A percentile compares a stretch with the other conserved stretches of the same genome.
Conservation (phyloP, 2,329 filamentous ascomycete genomes). For the Didymella keratinophila region DNA sequence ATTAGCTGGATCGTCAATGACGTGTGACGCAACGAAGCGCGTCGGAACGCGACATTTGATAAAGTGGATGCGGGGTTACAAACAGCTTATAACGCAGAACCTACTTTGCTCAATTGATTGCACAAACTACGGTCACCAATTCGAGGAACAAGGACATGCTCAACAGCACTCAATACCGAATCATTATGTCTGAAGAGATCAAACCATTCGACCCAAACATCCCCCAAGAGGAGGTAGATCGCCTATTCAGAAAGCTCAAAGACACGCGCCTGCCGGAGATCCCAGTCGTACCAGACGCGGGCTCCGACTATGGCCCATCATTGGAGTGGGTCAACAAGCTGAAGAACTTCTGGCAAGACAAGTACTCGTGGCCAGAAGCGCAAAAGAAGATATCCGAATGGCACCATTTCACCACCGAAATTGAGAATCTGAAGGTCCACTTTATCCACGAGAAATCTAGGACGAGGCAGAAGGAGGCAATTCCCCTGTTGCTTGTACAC, state of each 20-base stretch:
- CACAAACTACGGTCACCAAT: too few relatives aligned
- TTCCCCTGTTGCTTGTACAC: conserved; percentile 54
- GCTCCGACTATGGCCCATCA: conserved; percentile 45
- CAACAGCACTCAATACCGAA: background rate
- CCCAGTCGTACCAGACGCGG: conserved; percentile 49
- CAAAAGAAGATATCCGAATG: conserved; percentile 45
- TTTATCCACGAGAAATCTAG: conserved; percentile 50
- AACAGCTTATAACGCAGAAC: background rate
- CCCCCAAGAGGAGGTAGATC: conserved; percentile 45
- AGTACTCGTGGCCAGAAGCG: conserved; percentile 46
- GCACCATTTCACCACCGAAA: conserved; percentile 47
- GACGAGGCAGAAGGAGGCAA: conserved; percentile 44
- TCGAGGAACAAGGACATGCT: too few relatives aligned
- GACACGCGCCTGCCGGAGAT: conserved; percentile 45
- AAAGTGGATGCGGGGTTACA: conserved; percentile 7
- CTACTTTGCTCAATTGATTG: too few relatives aligned
- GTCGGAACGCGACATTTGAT: conserved; percentile 7
- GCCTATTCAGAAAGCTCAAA: conserved; percentile 47
- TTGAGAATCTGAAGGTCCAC: conserved; percentile 49
- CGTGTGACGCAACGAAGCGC: conserved; percentile 7
- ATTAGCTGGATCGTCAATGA: conserved; percentile 7
- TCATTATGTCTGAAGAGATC: conserved; percentile 34
- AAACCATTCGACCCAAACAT: conserved; percentile 48
- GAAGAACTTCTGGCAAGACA: conserved; percentile 45
- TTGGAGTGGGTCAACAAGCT: conserved; percentile 47